Conservation (phyloP, 2,329 filamentous ascomycete genomes). For the Reticulascus tulasneorum region DNA sequence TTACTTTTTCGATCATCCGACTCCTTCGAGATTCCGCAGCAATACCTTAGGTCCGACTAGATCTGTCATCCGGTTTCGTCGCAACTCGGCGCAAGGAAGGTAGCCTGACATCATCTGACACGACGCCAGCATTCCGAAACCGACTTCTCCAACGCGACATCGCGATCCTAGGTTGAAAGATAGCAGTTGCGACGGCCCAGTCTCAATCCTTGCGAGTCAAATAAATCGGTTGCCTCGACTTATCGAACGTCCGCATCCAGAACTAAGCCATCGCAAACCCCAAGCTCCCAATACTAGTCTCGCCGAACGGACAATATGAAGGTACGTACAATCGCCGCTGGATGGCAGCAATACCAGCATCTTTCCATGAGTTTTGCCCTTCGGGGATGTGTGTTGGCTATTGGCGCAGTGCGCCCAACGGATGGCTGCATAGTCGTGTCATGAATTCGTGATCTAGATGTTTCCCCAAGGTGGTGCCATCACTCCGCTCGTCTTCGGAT, state of each 20-base stretch:
- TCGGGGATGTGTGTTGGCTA: no score
- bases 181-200: no score
- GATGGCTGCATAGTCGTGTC: no score
- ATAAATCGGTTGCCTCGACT: not conserved
- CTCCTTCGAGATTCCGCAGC: not conserved
- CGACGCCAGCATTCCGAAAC: conserved; percentile 8
- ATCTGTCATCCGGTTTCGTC: no score
- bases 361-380: not conserved
- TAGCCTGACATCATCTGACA: conserved; percentile 16
- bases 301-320: conserved; percentile 14
- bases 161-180: no score
- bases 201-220: no score
- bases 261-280: conserved; percentile 3
- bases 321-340: conserved; percentile 11
- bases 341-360: conserved; percentile 6
- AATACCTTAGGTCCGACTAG: not conserved
- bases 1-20: conserved; percentile 1
- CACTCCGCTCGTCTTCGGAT: not conserved
- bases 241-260: conserved; percentile 4
- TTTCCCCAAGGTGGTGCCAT: not conserved
- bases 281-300: conserved; percentile 5
- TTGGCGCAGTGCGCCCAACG: conserved; percentile 3
- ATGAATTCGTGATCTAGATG: no score
- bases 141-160: conserved; percentile 11
- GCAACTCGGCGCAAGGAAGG: no score